These are phyloP conservation scores for Eimeria falciformis DNA, from an alignment of 169 alveolate genomes.

Conservation along the genomic window DNA sequence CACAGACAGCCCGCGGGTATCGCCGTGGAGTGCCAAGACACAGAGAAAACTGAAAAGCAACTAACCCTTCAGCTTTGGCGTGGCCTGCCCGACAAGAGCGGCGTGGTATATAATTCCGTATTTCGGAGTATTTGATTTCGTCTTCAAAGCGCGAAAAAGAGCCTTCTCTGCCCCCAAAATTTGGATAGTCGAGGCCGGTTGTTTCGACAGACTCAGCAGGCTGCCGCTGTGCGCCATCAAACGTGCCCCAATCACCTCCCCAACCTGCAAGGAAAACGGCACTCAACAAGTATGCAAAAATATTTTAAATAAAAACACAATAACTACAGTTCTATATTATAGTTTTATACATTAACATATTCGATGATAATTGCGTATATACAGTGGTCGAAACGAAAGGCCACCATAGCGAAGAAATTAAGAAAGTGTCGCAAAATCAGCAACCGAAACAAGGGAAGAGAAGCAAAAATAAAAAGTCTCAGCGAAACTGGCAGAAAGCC, in stretches of 20 bases:
- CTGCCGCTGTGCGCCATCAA: conserved; percentile 99
- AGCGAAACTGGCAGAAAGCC: not conserved
- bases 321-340: not conserved
- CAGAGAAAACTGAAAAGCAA: not conserved
- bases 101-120: conserved; percentile 99
- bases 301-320: not conserved
- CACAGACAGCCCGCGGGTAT: not conserved
- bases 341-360: not conserved
- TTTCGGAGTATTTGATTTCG: conserved; percentile 99
- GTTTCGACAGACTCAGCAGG: conserved; percentile 97
- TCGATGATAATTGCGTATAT: not conserved
- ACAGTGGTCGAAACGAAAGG: not conserved
- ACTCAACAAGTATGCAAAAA: not conserved
- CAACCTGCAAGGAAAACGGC: conserved; percentile 86
- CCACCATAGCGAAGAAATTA: not conserved
- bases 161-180: conserved; percentile 98
- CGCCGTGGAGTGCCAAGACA: not conserved
- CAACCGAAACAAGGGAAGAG: not conserved
- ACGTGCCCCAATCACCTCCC: conserved; percentile 99
- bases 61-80: conserved; percentile 97
- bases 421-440: not conserved
- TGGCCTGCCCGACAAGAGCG: conserved; percentile 98
- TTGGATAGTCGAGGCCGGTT: conserved; percentile 99
- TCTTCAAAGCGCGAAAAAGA: conserved; percentile 98
- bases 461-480: too few relatives aligned